Evolutionary conservation across 805 yeast species (phyloP).

Genomic region (Limtongia smithiae): DNA sequence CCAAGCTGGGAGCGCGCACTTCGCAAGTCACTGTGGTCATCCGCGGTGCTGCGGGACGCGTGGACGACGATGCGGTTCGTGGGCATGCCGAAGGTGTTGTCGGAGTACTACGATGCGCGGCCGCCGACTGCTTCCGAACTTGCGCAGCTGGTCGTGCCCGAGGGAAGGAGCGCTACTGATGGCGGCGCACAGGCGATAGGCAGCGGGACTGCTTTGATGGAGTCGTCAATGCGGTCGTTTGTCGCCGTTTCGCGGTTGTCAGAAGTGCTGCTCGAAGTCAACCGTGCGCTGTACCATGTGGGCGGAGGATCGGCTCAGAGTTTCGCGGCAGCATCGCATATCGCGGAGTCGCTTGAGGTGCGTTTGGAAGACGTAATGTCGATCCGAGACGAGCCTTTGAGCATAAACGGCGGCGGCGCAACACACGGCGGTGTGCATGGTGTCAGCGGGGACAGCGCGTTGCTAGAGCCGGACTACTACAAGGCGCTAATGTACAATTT

Average conservation of each 20-base stretch:
- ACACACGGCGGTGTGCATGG: background rate
- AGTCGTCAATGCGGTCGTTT: constrained; percentile 9
- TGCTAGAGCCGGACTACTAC: constrained; percentile 11
- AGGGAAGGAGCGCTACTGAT: background rate
- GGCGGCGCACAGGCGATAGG: background rate
- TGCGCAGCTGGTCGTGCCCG: constrained; percentile 6
- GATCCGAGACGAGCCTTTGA: too few relatives aligned
- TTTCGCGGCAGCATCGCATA: constrained; percentile 3
- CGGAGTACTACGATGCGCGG: constrained; percentile 12
- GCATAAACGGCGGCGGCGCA: too few relatives aligned
- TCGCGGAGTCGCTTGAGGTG: constrained; percentile 10
- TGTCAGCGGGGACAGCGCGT: background rate
- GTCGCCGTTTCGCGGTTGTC: constrained; percentile 5
- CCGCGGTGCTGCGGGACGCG: constrained; percentile 83
- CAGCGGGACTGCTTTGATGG: background rate
- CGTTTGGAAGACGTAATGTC: constrained; percentile 1
- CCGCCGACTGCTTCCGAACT: constrained; percentile 15
- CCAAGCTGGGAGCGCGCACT: constrained; percentile 94
- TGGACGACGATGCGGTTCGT: constrained; percentile 46
- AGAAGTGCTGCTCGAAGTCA: constrained; percentile 11
- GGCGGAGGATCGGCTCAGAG: background rate
- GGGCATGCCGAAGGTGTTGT: constrained; percentile 12
- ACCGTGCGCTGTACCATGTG: constrained; percentile 8
- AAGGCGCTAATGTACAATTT: background rate
- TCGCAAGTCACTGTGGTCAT: constrained; percentile 86